These are phyloP conservation scores for Termitomyces sp. DNA, from an alignment of 768 basidiomycete species.

Conservation along the genomic window DNA sequence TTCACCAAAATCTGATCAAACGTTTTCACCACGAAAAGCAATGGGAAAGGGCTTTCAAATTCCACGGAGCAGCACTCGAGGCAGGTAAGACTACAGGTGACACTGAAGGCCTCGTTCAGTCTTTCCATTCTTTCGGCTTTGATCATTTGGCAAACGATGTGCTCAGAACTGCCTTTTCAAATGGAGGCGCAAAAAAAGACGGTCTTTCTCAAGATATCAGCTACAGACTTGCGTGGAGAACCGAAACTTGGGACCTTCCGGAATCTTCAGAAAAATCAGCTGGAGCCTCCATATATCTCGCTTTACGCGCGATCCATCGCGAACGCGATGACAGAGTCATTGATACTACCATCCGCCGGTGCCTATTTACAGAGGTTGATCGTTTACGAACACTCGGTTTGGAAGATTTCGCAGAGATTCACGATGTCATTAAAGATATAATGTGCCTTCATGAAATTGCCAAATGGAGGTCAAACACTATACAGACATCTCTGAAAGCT, in stretches of 20 bases:
- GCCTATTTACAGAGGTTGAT: conserved; percentile 56
- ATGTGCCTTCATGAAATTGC: conserved; percentile 79
- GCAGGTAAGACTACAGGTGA: conserved; percentile 40
- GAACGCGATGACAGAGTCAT: conserved; percentile 56
- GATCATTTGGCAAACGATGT: conserved; percentile 78
- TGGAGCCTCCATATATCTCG: conserved; percentile 65
- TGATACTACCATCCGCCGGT: conserved; percentile 41
- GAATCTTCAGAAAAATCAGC: conserved; percentile 43
- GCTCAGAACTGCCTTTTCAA: conserved; percentile 39
- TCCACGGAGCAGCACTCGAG: conserved; percentile 84
- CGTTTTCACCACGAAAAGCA: conserved; percentile 91
- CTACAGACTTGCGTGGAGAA: conserved; percentile 90
- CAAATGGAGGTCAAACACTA: conserved; percentile 45
- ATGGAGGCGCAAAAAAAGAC: conserved; percentile 18
- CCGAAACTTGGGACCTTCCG: conserved; percentile 93
- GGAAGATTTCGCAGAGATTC: conserved; percentile 78
- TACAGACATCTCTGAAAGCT: conserved; percentile 28
- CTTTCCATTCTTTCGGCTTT: conserved; percentile 89
- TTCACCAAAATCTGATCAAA: conserved; percentile 75
- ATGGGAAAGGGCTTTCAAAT: conserved; percentile 87
- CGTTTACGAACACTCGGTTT: conserved; percentile 61
- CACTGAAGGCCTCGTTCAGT: conserved; percentile 63
- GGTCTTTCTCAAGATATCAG: conserved; percentile 42
- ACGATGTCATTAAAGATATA: conserved; percentile 60
- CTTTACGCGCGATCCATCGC: conserved; percentile 77